Base-by-base conservation (phyloP, 1,139 yeast species). In the Candida sanyaensis region DNA sequence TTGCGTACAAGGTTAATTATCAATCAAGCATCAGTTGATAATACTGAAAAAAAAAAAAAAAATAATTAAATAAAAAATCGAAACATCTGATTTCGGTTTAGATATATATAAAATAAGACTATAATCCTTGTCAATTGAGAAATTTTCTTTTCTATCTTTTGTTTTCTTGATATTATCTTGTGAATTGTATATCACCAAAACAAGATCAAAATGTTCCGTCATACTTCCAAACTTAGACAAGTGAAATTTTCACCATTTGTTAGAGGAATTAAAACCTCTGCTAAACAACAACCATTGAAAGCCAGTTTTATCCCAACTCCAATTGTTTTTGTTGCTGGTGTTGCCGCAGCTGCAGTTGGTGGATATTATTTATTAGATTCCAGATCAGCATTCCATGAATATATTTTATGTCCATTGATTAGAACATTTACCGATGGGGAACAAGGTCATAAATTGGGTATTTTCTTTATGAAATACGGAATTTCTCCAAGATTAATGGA, bases 381-480 rank as follows among this genome's bases (percentile, higher is more conserved):
- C 8, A 77, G 96, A 52, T 85, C 97, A 1, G 86, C 90, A 5
- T 69, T 88, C 43, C 95, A 90, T 59, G 95, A 92, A 63, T 88
- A 88, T 59, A 73, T 88, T 3, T 66, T 86, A 41, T 83, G 96
- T 68, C 98, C 98, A 0, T 47, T 85, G 10, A 78, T 89, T 42
- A 78, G 98, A 50, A 64, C 76, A n/a, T 52, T 79, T 7, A 84
- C 95, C 2, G 88, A 83, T 62, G 96, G 93, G 7, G 99, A 92
- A 69, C 74, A 79, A 24, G 95, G 96, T 24, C 99, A 92, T 65
- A 77, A 74, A 49, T 64, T 89, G 31, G 96, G 97, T 5, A 81
- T 92, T 41, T 73, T 78, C 60, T 65, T 80, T 32, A 74, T 92
- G 80, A 86, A 85, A 63, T 71, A 79, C 55, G 93, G 93, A 0